Conservation (phyloP, 768 basidiomycete genomes). For the Russula dissimulans region DNA sequence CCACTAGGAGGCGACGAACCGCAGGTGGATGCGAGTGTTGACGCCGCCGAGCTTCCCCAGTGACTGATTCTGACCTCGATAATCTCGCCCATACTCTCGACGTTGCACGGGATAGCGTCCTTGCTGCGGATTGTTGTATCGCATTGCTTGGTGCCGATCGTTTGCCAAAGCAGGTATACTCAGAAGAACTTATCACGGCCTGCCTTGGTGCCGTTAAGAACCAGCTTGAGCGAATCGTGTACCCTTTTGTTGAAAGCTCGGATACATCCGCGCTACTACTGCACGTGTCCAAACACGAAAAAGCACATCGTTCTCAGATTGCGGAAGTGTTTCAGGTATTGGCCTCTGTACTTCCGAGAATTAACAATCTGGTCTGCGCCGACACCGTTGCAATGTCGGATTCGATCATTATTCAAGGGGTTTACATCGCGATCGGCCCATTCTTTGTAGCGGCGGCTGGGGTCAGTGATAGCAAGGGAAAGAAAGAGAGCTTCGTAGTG, state of each 20-base stretch:
- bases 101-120: slow-evolving; percentile 58
- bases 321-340: slow-evolving; percentile 67
- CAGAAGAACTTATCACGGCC: slow-evolving; percentile 81
- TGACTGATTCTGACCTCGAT: slow-evolving; percentile 43
- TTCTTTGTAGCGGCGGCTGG: slow-evolving; percentile 79
- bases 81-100: slow-evolving; percentile 46
- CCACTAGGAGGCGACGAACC: slow-evolving; percentile 29
- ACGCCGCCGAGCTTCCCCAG: slow-evolving; percentile 19
- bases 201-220: slow-evolving; percentile 75
- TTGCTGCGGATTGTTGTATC: slow-evolving; percentile 79
- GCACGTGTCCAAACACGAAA: slow-evolving; percentile 36
- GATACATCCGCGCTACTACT: slow-evolving; percentile 42
- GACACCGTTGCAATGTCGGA: slow-evolving; percentile 80
- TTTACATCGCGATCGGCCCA: slow-evolving; percentile 89
- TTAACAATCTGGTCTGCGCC: slow-evolving; percentile 65
- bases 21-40: slow-evolving; percentile 23
- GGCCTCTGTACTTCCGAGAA: slow-evolving; percentile 59
- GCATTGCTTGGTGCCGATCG: slow-evolving; percentile 69
- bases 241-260: slow-evolving; percentile 76
- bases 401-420: slow-evolving; percentile 80
- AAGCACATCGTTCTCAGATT: slow-evolving; percentile 39
- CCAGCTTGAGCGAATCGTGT: slow-evolving; percentile 68
- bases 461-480: slow-evolving; percentile 46
- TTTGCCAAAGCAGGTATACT: slow-evolving; percentile 88
- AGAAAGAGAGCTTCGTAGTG: slow-evolving; percentile 50